phyloP scores from a whole-genome alignment of 768 basidiomycete species.

The Strobilomyces dryophilus region DNA sequence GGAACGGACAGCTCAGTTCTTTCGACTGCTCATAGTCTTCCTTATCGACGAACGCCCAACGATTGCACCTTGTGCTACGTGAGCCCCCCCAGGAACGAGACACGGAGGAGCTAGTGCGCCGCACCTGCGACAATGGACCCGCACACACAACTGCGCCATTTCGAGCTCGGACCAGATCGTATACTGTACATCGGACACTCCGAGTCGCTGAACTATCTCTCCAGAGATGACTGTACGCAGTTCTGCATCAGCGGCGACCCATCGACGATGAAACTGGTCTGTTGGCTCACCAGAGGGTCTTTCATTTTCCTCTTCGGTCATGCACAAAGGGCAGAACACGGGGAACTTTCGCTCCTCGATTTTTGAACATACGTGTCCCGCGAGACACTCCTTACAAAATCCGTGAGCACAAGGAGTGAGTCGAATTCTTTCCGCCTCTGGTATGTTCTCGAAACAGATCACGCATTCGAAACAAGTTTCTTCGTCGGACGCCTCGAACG shows the following conservation, averaged over 20 bases:
- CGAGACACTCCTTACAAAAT: constrained; percentile 53
- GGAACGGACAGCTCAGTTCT: constrained; percentile 47
- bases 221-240: constrained; percentile 36
- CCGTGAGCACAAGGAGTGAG: constrained; percentile 43
- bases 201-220: constrained; percentile 35
- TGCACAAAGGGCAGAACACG: constrained; percentile 57
- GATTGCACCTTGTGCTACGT: constrained; percentile 42
- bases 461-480: constrained; percentile 42
- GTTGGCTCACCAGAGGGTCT: constrained; percentile 32
- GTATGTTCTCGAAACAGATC: constrained; percentile 50
- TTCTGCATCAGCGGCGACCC: background rate
- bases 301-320: constrained; percentile 28
- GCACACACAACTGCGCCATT: constrained; percentile 37
- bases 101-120: background rate
- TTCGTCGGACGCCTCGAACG: constrained; percentile 4
- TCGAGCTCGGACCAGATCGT: constrained; percentile 43
- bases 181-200: constrained; percentile 40
- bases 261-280: background rate
- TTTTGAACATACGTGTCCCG: constrained; percentile 39
- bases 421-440: constrained; percentile 38
- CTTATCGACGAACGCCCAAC: constrained; percentile 47
- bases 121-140: constrained; percentile 48
- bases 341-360: constrained; percentile 52
- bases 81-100: background rate
- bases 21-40: constrained; percentile 39